Conservation (phyloP, 352 stramenopile species). For the Globisporangium nodosum region DNA sequence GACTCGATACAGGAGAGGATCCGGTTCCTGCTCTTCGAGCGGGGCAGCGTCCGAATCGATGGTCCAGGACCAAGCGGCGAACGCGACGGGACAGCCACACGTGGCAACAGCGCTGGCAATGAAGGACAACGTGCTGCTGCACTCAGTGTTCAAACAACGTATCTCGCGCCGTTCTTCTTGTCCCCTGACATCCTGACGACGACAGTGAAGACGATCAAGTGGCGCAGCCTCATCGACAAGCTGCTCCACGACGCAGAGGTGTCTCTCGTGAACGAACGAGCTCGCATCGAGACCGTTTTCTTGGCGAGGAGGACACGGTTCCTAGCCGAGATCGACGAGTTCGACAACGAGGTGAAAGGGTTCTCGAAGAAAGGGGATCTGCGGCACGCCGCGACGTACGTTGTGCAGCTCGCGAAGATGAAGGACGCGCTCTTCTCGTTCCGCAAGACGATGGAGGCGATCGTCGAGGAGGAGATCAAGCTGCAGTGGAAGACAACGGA, state of each 20-base stretch:
- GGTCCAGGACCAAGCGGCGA: not conserved
- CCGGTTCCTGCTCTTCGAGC: slow-evolving; percentile 60
- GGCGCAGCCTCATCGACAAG: slow-evolving; percentile 51
- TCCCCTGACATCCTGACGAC: slow-evolving; percentile 40
- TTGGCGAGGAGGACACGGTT: slow-evolving; percentile 64
- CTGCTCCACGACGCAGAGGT: slow-evolving; percentile 49
- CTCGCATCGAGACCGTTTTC: slow-evolving; percentile 67
- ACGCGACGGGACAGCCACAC: not conserved
- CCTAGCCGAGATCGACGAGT: slow-evolving; percentile 67
- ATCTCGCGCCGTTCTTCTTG: slow-evolving; percentile 9
- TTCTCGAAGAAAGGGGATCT: slow-evolving; percentile 78
- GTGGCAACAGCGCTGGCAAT: no score
- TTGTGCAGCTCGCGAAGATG: slow-evolving; percentile 69
- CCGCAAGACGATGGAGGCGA: slow-evolving; percentile 45
- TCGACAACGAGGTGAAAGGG: slow-evolving; percentile 56
- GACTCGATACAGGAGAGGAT: slow-evolving; percentile 51
- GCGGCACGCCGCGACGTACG: slow-evolving; percentile 66
- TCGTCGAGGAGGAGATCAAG: slow-evolving; percentile 56
- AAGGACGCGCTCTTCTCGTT: slow-evolving; percentile 58
- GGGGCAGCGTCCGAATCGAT: slow-evolving; percentile 33
- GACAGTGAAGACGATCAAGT: slow-evolving; percentile 63
- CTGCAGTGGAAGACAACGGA: slow-evolving; percentile 66
- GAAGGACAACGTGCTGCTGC: not conserved
- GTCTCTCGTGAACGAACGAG: slow-evolving; percentile 47
- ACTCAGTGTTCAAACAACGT: not conserved